phyloP scores from a whole-genome alignment of 2,329 filamentous ascomycete species.

The Salinomyces thailandicus region DNA sequence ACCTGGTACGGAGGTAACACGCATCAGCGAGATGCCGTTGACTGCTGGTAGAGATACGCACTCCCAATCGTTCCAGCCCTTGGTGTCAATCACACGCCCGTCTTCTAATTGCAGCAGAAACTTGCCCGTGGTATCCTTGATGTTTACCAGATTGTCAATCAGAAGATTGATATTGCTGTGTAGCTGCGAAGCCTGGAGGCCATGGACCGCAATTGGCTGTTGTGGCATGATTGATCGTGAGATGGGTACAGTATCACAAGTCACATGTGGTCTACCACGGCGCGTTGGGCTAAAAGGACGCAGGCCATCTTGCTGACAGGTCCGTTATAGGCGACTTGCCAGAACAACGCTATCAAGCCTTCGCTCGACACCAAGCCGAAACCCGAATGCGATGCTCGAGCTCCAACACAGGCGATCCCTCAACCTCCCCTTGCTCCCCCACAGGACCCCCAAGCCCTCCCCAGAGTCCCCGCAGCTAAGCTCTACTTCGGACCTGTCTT shows the following conservation, averaged over 20 bases:
- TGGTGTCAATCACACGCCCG: conserved; percentile 69
- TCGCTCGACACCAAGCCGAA: background rate
- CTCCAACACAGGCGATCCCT: background rate
- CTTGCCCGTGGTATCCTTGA: conserved; percentile 62
- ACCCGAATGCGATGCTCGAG: background rate
- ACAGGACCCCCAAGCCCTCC: too few relatives aligned
- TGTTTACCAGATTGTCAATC: conserved; percentile 66
- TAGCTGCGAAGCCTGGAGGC: conserved; percentile 34
- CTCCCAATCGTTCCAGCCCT: conserved; percentile 34
- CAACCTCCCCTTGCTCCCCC: too few relatives aligned
- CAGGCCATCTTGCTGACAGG: too few relatives aligned
- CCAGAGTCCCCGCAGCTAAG: too few relatives aligned
- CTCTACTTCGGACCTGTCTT: too few relatives aligned
- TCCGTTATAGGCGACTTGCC: too few relatives aligned
- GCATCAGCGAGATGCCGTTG: background rate
- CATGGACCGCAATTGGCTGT: conserved; percentile 23
- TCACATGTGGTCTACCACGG: too few relatives aligned
- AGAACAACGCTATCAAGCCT: too few relatives aligned
- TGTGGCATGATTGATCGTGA: conserved; percentile 34
- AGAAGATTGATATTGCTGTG: conserved; percentile 52
- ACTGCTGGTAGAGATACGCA: conserved; percentile 24
- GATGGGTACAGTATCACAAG: too few relatives aligned
- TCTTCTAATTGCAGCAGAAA: conserved; percentile 62
- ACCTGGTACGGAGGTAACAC: conserved; percentile 35
- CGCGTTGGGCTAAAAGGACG: too few relatives aligned